Evolutionary conservation across 345 rosid species (phyloP).

Genomic region (Salix dunnii): DNA sequence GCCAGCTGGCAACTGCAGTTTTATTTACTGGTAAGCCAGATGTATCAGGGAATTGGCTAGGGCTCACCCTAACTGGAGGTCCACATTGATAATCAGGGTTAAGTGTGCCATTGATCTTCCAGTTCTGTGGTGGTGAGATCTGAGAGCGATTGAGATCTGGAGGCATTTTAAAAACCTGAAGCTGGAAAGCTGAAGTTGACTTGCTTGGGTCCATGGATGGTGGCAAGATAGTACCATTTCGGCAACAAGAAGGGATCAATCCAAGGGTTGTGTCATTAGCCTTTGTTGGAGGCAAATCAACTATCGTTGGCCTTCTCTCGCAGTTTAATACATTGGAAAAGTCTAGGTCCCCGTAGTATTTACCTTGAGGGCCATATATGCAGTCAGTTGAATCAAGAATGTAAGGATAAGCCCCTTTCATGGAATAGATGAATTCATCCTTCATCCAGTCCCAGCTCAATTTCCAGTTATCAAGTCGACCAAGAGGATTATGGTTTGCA

Average conservation of each 20-base stretch:
- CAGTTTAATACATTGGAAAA: conserved; percentile 75
- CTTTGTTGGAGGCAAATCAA: conserved; percentile 86
- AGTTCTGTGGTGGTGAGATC: conserved; percentile 75
- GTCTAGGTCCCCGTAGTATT: conserved; percentile 47
- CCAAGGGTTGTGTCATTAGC: conserved; percentile 72
- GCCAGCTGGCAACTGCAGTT: conserved; percentile 86
- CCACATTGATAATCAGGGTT: conserved; percentile 86
- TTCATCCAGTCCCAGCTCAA: conserved; percentile 93
- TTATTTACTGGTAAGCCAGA: conserved; percentile 63
- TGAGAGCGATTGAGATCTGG: conserved; percentile 70
- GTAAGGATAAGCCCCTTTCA: conserved; percentile 91
- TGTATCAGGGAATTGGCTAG: conserved; percentile 67
- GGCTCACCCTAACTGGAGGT: conserved; percentile 76
- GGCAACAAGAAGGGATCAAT: conserved; percentile 68
- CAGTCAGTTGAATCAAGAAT: conserved; percentile 76
- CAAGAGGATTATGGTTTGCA: conserved; percentile 80
- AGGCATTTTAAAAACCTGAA: conserved; percentile 91
- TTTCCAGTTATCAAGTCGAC: conserved; percentile 94
- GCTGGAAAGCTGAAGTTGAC: conserved; percentile 72
- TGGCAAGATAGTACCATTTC: conserved; percentile 87
- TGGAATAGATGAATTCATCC: conserved; percentile 66
- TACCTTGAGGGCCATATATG: conserved; percentile 69
- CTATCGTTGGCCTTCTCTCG: conserved; percentile 72
- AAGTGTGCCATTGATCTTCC: conserved; percentile 72
- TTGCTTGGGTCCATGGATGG: conserved; percentile 72